A percentile compares a stretch with the other conserved stretches of the same genome.
phyloP scores from a whole-genome alignment of 108 stramenopile species.

The Aureococcus anophagefferens region DNA sequence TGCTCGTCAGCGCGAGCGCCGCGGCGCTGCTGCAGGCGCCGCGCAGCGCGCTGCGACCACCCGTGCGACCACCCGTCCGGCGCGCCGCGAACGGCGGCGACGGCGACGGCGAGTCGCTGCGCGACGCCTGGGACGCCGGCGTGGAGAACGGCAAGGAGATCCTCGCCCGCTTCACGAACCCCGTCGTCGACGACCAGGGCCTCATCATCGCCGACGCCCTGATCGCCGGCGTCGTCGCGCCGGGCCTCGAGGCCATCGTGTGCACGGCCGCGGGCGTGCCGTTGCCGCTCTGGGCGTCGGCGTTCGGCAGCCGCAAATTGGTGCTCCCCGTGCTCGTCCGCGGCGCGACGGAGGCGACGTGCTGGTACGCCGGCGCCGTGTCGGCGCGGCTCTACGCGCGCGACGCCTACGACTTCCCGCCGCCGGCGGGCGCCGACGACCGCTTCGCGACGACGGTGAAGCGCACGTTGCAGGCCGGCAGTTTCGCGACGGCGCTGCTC shows the following conservation, averaged over 20 bases:
- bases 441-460: slow-evolving; percentile 8
- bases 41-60: no score
- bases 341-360: slow-evolving; percentile 62
- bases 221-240: slow-evolving; percentile 59
- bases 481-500: slow-evolving; percentile 59
- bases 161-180: slow-evolving; percentile 51
- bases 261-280: slow-evolving; percentile 38
- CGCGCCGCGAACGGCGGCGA: no score
- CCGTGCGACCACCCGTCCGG: no score
- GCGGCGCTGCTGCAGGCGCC: no score
- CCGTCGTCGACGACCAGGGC: slow-evolving; percentile 57
- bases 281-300: slow-evolving; percentile 52
- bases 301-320: slow-evolving; percentile 27
- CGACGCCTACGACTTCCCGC: slow-evolving; percentile 33
- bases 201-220: slow-evolving; percentile 57
- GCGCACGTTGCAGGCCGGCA: slow-evolving; percentile 53
- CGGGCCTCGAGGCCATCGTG: slow-evolving; percentile 56
- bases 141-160: slow-evolving; percentile 43
- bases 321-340: slow-evolving; percentile 63
- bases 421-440: neutral
- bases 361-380: slow-evolving; percentile 61
- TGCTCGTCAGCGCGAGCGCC: no score
- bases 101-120: no score
- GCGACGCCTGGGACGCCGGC: slow-evolving; percentile 25
- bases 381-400: slow-evolving; percentile 53